A percentile compares a stretch with the other conserved stretches of the same genome.
Conservation (phyloP, 352 stramenopile species). For the Phytophthora litchii region DNA sequence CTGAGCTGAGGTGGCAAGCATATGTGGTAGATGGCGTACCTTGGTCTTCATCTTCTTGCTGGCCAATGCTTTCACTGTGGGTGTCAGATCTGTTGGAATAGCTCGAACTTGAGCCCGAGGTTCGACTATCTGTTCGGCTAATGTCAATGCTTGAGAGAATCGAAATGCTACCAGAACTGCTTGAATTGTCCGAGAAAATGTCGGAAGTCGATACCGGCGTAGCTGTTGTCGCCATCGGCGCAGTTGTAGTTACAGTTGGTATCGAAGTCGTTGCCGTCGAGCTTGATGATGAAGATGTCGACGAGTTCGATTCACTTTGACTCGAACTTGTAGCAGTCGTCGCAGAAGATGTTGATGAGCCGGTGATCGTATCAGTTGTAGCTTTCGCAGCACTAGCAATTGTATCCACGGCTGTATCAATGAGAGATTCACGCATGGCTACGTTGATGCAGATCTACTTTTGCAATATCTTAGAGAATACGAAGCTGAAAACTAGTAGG, state of each 20-base stretch:
- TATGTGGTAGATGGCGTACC: neutral
- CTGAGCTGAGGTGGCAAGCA: neutral
- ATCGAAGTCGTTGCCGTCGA: neutral
- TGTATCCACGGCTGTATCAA: constrained; percentile 4
- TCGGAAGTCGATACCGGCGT: neutral
- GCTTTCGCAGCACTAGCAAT: constrained; percentile 5
- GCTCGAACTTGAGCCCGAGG: neutral
- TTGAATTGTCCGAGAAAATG: neutral
- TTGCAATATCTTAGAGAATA: neutral
- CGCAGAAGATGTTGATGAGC: constrained; percentile 2
- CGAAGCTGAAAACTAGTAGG: neutral
- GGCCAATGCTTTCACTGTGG: neutral
- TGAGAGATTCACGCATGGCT: constrained; percentile 13
- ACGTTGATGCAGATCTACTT: constrained; percentile 5
- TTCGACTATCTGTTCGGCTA: neutral
- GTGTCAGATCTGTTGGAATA: neutral
- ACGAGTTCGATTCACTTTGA: neutral
- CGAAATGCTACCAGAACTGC: neutral
- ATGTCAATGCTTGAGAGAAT: neutral
- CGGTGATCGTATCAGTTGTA: constrained; percentile 13
- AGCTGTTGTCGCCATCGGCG: neutral
- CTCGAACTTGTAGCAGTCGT: constrained; percentile 5
- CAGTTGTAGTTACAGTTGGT: neutral
- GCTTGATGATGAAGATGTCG: constrained; percentile 2
- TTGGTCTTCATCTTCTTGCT: neutral